Evolutionary conservation across 768 basidiomycete species (phyloP), one percentile per base, ranked within the genome.

Genomic region (Termitomyces sp.): DNA sequence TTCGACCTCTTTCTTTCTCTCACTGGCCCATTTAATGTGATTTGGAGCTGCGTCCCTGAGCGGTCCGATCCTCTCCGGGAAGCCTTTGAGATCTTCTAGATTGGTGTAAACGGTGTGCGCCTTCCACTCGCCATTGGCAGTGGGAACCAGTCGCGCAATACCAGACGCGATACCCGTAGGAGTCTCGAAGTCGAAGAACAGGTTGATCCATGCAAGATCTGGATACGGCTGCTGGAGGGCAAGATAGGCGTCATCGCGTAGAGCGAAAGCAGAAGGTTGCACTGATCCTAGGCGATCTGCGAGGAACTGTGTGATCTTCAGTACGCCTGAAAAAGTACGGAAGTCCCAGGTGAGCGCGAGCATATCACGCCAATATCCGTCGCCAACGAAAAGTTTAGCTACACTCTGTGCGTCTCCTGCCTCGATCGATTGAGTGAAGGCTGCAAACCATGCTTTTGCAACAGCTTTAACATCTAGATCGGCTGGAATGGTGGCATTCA

Each of bases 21-120:
- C 70, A 32, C 74, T 74, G 47, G 75, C 74, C 87, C 87, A 89
- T 56, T 78, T 75, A 6, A 81, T 82, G 64, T 85, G 82, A 61
- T 80, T 75, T 0, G 80, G 73, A 18, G 73, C 59, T 1, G 57
- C 63, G 59, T 77, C 69, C 35, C 86, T 75, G 23, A 78, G 67
- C 1, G 76, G 57, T 0, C 86, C 85, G 30, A 73, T 67, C 64
- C 77, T 75, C 64, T 85, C 83, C 0, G 82, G 81, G 65, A 74
- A 74, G 2, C 70, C 79, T 48, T 83, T 81, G 65, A 89, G 71
- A 18, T 76, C 77, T 40, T 82, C 80, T 6, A 91, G 75, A 44
- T 80, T 77, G 1, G 88, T 89, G 64, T 82, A 82, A 12, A 88
- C 61, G 14, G 77, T 76, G 68, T 84, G 80, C 0, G 85, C 85